Evolutionary conservation across 176 grass and related monocot species (phyloP).

Genomic region (Paspalum vaginatum): DNA sequence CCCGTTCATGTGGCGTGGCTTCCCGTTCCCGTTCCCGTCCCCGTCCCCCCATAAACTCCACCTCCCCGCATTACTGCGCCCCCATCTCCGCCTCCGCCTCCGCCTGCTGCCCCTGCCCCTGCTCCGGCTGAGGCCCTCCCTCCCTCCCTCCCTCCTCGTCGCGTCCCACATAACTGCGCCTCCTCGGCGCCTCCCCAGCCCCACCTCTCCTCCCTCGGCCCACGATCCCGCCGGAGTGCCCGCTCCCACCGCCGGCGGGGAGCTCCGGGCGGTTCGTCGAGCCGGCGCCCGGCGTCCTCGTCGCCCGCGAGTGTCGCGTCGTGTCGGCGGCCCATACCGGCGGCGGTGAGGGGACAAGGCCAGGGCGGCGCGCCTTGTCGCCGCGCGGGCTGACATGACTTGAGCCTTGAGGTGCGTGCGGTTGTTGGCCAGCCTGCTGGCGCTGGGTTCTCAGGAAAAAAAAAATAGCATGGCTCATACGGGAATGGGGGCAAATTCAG

Average conservation of each 20-base stretch:
- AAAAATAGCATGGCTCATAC: no score
- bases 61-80: conserved; percentile 38
- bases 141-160: background rate
- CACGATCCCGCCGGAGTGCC: conserved; percentile 11
- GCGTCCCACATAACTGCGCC: conserved; percentile 30
- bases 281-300: background rate
- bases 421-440: background rate
- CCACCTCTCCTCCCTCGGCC: background rate
- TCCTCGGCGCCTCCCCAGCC: background rate
- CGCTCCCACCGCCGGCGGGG: conserved; percentile 15
- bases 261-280: background rate
- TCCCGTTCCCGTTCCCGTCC: background rate
- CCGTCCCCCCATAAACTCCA: conserved; percentile 42
- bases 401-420: conserved; percentile 55
- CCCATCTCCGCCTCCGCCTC: conserved; percentile 4
- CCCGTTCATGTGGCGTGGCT: conserved; percentile 1
- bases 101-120: background rate
- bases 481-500: background rate
- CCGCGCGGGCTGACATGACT: conserved; percentile 30
- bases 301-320: conserved; percentile 1
- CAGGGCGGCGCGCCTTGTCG: conserved; percentile 31
- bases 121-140: background rate
- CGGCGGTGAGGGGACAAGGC: conserved; percentile 24
- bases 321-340: conserved; percentile 19
- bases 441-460: no score